Evolutionary conservation across 768 basidiomycete species (phyloP), one percentile per base, ranked within the genome.

Genomic region (Termitomyces sp.): DNA sequence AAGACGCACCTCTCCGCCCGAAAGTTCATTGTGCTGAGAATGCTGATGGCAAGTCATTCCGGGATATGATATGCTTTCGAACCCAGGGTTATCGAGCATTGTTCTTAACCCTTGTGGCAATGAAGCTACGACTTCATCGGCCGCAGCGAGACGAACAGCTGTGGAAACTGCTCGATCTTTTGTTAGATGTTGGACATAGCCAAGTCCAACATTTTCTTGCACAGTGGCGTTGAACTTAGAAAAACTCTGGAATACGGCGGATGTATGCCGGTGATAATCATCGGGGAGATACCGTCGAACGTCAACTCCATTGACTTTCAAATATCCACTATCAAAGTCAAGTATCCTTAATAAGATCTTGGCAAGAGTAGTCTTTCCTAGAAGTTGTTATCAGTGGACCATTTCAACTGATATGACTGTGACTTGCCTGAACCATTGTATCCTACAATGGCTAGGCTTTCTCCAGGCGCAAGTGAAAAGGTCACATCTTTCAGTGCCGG

Each of bases 231-330:
- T 85, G 67, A 88, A 92, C 66, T 86, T 86, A 50, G 88, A 86
- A 69, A 93, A 94, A 42, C 85, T 85, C 69, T 95, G 93, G 70
- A 95, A 90, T 19, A 94, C 87, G 19, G 85, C 85, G n/a, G 88
- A 85, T 14, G 84, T 72, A 64, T 86, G 89, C 39, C 74, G 73
- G 68, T 94, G 93, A 57, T 89, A 84, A 45, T 91, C 89, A 8
- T 69, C 69, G 19, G 91, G 87, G 55, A 80, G 73, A 66, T 84
- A 82, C 32, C 76, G 75, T 41, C 88, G 80, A 52, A 89, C 76
- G 67, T 90, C 86, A 42, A 79, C 70, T 57, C 76, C 86, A 65
- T 94, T 94, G 66, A 94, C 76, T 51, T 78, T 70, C 50, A 94
- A 71, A 30, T 80, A 71, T 14, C 92, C 92, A 53, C 76, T 68